Conservation (phyloP, 2,329 filamentous ascomycete genomes). For the Chaetomium sp. region DNA sequence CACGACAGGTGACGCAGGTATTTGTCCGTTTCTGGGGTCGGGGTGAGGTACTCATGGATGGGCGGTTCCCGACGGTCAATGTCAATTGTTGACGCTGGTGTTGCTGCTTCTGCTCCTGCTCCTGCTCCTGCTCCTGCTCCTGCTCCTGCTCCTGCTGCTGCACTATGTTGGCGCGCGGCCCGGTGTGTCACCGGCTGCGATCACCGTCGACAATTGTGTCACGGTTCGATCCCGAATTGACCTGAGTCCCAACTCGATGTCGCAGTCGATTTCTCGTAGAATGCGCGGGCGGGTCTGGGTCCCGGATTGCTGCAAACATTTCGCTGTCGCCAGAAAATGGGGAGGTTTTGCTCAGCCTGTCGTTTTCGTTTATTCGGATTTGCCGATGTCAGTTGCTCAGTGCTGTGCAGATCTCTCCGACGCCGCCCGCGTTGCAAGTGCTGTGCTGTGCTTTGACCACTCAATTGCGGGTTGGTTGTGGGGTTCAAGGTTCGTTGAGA, state of each 20-base stretch:
- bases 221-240: background rate
- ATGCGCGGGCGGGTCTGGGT: slow-evolving; percentile 16
- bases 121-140: background rate
- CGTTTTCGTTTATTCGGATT: background rate
- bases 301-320: slow-evolving; percentile 24
- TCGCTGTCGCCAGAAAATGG: slow-evolving; percentile 11
- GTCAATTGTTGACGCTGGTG: background rate
- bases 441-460: background rate
- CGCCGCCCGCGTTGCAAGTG: background rate
- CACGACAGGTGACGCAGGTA: slow-evolving; percentile 58
- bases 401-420: background rate
- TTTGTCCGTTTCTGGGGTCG: slow-evolving; percentile 33
- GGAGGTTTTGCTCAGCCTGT: background rate
- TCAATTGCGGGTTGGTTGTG: background rate
- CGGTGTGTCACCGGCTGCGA: slow-evolving; percentile 31
- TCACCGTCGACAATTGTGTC: background rate
- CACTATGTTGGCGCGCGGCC: slow-evolving; percentile 14
- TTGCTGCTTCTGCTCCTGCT: background rate
- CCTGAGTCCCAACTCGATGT: background rate
- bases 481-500: background rate
- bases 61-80: background rate
- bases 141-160: background rate
- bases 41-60: slow-evolving; percentile 33
- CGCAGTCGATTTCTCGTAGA: slow-evolving; percentile 10
- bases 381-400: background rate